These are phyloP conservation scores for Bisporella sp. DNA, from an alignment of 2,329 filamentous ascomycete species.

Conservation along the genomic window DNA sequence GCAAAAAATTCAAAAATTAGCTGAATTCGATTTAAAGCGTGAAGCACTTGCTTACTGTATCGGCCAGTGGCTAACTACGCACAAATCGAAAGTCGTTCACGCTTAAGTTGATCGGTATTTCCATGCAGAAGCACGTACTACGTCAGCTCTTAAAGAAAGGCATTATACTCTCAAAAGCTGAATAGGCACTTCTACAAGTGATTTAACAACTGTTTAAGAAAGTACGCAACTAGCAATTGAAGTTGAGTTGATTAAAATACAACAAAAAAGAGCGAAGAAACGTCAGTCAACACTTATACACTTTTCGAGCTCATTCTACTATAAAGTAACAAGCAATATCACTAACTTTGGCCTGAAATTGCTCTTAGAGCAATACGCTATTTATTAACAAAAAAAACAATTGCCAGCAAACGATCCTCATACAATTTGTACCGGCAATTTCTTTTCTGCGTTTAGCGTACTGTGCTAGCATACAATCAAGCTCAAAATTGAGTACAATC, in stretches of 20 bases:
- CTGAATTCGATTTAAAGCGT: background rate
- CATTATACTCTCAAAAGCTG: background rate
- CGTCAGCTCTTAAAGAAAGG: background rate
- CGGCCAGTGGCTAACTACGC: background rate
- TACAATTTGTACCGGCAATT: background rate
- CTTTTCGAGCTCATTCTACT: background rate
- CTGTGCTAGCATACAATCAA: background rate
- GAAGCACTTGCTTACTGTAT: background rate
- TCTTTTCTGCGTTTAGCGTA: background rate
- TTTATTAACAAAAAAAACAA: background rate
- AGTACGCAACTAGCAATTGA: background rate
- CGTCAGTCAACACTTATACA: background rate
- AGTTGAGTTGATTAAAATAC: background rate
- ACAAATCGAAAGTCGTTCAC: background rate
- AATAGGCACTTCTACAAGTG: background rate
- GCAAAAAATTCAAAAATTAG: background rate
- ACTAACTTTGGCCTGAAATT: background rate
- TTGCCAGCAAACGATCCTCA: background rate
- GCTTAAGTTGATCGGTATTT: background rate
- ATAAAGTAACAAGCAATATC: background rate
- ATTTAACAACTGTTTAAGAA: background rate
- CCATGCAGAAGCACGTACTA: background rate
- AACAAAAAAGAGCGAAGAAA: background rate
- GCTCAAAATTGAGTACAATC: background rate
- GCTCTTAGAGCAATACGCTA: background rate